Base-by-base conservation (phyloP, 2,329 filamentous ascomycete species). In the Aspergillus bombycis region DNA sequence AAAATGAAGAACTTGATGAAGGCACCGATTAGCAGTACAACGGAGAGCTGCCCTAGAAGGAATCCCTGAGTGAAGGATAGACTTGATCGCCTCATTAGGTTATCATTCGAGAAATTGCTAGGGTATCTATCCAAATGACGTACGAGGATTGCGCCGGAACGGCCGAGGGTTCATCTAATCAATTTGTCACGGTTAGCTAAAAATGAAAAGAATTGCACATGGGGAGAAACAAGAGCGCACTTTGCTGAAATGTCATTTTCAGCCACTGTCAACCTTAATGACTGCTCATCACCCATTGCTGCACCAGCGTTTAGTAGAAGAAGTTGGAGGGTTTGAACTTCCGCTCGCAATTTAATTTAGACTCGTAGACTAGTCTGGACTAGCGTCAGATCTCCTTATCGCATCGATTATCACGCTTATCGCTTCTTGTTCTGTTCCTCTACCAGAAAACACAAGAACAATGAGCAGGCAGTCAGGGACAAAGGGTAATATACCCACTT, bases 1-100 rank as follows among this genome's bases (percentile, higher is more conserved):
- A 99, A 98, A 75, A 99, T 98, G 86, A 99, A 99, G 87, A 97
- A 99, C 77, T 97, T 97, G 79, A 99, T 98, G 80, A 99, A 98
- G 70, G 91, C 92, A 68, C 93, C 94, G 65, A 99, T 88, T 45
- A 99, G 85, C 28, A 98, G 82, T 16, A 97, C 92, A 53, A 99
- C 91, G 2, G 93, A 96, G 58, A 99, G 85, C 78, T 99, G 95
- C 57, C 95, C 95, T 36, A 98, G 85, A 56, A 99, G 88, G 70
- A 99, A 90, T 32, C 95, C 95, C 77, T 97, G 93, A 0, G 93
- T 96, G 78, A 98, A 98, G 41, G 93, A 95, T 70, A 95, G 84
- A 46, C 92, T 94, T 74, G 28, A 48, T 26, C 55, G 58, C 46
- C 65, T 61, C 28, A 54, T 58, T 50, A 62, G 38, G 28, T 53